Conservation (phyloP, 148 eudicot species). For the Euryodendron excelsum region DNA sequence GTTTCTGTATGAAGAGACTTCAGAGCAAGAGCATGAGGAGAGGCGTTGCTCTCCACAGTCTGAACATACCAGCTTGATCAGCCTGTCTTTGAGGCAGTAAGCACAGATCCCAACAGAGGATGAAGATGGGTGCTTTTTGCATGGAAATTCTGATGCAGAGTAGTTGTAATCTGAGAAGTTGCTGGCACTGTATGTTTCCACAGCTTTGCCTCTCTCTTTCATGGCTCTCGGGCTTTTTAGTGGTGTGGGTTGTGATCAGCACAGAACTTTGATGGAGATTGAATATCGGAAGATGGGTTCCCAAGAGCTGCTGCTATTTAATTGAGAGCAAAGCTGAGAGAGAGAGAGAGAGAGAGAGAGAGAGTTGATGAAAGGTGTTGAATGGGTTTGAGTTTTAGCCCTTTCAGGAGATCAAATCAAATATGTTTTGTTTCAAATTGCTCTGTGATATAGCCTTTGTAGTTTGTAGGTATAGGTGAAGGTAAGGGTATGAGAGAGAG, state of each 20-base stretch:
- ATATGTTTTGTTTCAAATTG: neutral
- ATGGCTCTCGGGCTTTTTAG: constrained; percentile 24
- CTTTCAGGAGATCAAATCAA: constrained; percentile 6
- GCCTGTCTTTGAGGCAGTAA: constrained; percentile 65
- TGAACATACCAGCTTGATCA: constrained; percentile 66
- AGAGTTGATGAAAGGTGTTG: neutral
- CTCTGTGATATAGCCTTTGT: neutral
- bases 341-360: neutral
- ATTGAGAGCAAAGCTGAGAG: too few relatives aligned
- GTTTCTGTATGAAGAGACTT: constrained; percentile 42
- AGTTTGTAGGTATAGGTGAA: neutral
- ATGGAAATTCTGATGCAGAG: constrained; percentile 42
- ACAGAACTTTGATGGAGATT: neutral
- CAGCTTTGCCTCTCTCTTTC: constrained; percentile 77
- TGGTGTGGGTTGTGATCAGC: too few relatives aligned
- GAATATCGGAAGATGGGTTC: neutral
- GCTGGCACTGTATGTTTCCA: constrained; percentile 38
- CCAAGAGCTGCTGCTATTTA: neutral
- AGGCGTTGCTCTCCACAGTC: constrained; percentile 72
- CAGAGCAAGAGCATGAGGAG: constrained; percentile 69
- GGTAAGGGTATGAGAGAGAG: neutral
- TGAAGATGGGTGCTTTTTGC: constrained; percentile 67
- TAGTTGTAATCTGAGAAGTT: constrained; percentile 27
- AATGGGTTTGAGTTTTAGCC: neutral
- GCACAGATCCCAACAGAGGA: constrained; percentile 73